Evolutionary conservation across 23 red algal species (phyloP), one percentile per base, ranked within the genome.

Genomic region (Agarophyton chilense): DNA sequence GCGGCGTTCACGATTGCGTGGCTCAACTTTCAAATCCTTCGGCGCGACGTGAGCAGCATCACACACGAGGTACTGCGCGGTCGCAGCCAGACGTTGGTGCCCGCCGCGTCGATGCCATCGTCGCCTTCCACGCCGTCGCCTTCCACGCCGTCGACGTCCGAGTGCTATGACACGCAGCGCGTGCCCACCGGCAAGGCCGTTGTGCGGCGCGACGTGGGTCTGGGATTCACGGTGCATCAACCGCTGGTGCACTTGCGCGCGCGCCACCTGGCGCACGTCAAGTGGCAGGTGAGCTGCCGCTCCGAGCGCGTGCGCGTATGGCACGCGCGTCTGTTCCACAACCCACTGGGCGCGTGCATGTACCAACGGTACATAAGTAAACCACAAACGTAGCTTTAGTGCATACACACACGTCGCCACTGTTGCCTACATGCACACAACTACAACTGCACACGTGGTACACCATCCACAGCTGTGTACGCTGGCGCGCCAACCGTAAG

Each of bases 21-120:
- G 88, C 56, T 91, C n/a, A 91, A 91, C 88, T 81, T 91, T 41
- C 88, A 76, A 33, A 73, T 91, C 2, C 38, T 19, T 2, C 33
- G 34, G 32, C 18, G 47, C 29, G 76, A 70, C 21, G 25, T 75
- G 49, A 24, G 57, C 40, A 3, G 35, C 6, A 62, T 91, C 32
- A 77, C 88, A 45, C 61, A 35, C 2, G 63, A 38, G 32, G 19
- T 91, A 25, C 32, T 82, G 46, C 76, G 25, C 12, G 74, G 46
- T 10, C 11, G 12, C n/a, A 71, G 26, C 10, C 75, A 55, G 62
- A 22, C 4, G 26, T 60, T 91, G 29, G 45, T 40, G 31, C 39
- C 47, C 21, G 10, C 10, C 19, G 13, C 26, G 36, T n/a, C n/a
- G 46, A 67, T 21, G 49, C 38, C n/a, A n/a, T n/a, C n/a, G n/a